Base-by-base conservation (phyloP, 371 early-diverging fungal species). In the Chytridiales sp. region DNA sequence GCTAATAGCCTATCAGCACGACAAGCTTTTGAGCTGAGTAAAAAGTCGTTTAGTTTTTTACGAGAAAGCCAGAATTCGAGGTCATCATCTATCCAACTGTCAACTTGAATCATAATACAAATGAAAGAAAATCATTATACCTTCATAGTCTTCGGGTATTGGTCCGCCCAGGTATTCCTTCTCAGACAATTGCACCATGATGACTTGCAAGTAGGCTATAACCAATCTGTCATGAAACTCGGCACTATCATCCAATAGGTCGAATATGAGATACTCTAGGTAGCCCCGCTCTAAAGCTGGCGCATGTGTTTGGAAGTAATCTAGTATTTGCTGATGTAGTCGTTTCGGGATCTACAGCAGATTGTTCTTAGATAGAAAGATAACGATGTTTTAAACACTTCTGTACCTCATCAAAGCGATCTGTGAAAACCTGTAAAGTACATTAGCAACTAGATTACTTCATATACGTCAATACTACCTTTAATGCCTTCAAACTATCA, bases 161-260 rank as follows among this genome's bases (percentile, higher is more conserved):
- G 41, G 15, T 9, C 41, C 43, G 17, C 24, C 8, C 15, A 34
- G 15, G 11, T 54, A 19, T 9, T 9, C 17, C 1, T 22, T 43
- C 19, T 43, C 21, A 2, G 24, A 34, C 26, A 58, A 56, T 6
- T 57, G 42, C 42, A 66, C 51, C 59, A 73, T 72, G 51, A 79
- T 74, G 52, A 82, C 79, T 26, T 84, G 75, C 24, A 91, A 72
- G 68, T 91, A 90, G 15, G 79, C 82, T 19, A 86, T 74, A 13
- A 87, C 79, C 52, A 95, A 82, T 30, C 82, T 75, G 64, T 92
- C 91, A 70, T 94, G 93, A 59, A 88, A 83, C 26, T 87, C 87
- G 5, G 88, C 81, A 1, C 82, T 75, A 54, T 78, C 69, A 64
- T 91, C 91, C 1, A 67, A 65, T 40, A 87, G 78, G 26, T 85